These are phyloP conservation scores for Teunomyces barrocoloradensis DNA, from an alignment of 805 yeast genomes.

Conservation along the genomic window DNA sequence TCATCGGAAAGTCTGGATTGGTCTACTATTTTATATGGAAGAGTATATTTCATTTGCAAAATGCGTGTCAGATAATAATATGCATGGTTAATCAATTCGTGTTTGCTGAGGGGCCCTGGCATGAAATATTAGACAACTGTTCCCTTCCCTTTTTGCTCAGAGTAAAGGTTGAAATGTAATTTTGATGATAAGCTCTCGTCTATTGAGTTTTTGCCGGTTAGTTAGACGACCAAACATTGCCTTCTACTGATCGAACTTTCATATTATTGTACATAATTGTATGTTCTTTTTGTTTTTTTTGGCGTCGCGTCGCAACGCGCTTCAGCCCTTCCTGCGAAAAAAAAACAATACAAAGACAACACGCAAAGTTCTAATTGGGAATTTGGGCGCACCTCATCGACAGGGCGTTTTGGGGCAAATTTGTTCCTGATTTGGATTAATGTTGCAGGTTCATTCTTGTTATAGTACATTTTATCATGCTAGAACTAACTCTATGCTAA, in stretches of 20 bases:
- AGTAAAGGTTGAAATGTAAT: too few species aligned
- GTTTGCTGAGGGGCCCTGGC: background rate
- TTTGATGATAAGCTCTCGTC: too few species aligned
- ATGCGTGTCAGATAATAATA: background rate
- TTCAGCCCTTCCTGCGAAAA: background rate
- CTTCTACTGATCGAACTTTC: background rate
- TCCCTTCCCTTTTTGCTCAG: too few species aligned
- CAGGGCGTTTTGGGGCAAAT: background rate
- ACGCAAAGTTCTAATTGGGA: background rate
- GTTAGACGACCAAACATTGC: background rate
- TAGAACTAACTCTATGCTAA: slow-evolving; percentile 25
- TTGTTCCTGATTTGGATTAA: background rate
- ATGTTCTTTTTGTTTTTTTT: background rate
- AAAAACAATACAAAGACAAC: background rate
- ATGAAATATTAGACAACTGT: too few species aligned
- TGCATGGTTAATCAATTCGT: background rate
- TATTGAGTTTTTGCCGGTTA: too few species aligned
- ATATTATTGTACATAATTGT: background rate
- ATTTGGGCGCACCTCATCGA: background rate
- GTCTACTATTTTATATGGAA: background rate
- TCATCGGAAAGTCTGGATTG: background rate
- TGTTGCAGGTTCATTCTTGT: background rate
- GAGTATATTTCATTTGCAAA: background rate
- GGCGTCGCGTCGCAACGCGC: slow-evolving; percentile 2
- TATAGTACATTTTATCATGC: background rate